Evolutionary conservation across 2,329 filamentous ascomycete genomes (phyloP), one percentile per base, ranked within the genome.

Genomic region (Grosmannia serpens): DNA sequence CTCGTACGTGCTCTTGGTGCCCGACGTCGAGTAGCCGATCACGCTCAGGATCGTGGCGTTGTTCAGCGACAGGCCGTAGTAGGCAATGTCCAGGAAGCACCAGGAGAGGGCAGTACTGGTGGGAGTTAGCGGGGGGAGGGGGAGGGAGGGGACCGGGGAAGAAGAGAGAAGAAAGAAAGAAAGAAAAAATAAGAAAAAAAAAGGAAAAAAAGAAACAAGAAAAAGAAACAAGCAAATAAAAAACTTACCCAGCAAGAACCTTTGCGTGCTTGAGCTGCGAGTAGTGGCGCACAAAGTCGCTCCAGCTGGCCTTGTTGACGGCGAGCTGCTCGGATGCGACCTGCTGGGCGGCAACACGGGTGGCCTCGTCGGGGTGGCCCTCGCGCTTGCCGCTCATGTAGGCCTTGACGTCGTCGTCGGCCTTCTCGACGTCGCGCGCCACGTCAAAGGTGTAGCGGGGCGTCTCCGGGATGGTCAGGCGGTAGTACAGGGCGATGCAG

Each of bases 401-500:
- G n/a, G 86, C 84, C 67, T 84, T 81, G 64, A 86, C 81, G 63
- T 94, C 89, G 53, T 82, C 83, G 57, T 83, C 79, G 49, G 83
- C 89, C 74, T 89, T 85, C 65, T 88, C 81, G 46, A 89, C 78
- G 66, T 94, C 88, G 50, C 83, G 84, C 55, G 83, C 80, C 26
- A 94, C 82, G 68, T 94, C 89, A 65, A 94, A 92, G 31, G 89
- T 94, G 74, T 94, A 95, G 31, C 89, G 87, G 56, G 89, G 89
- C 38, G 89, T 92, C 74, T 95, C 89, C 27, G 89, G 89, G 64
- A 95, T 92, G 56, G 89, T 94, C 4, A 94, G 64, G 53, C 74
- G 73, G 73, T 85, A 94, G 76, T 94, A 94, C 22, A 95, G 81
- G 24, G 89, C 89, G 62, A 91, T 84, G 69, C 84, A 88, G 50